These are phyloP conservation scores for Pycnococcus provasolii DNA, from an alignment of 139 green algal genomes.

Conservation along the genomic window DNA sequence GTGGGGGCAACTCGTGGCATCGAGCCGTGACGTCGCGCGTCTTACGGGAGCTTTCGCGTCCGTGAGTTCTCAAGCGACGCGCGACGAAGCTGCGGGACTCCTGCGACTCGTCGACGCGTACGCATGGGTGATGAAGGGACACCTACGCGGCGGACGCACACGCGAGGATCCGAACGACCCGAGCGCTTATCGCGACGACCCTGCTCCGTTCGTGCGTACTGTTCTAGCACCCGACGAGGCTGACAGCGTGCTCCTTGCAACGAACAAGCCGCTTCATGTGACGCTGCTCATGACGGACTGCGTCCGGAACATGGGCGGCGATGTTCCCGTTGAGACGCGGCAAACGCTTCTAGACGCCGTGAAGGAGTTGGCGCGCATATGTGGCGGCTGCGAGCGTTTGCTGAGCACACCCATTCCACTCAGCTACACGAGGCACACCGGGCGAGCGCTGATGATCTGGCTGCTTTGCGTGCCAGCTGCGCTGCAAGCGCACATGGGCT, in stretches of 20 bases:
- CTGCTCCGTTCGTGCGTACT: too few species aligned
- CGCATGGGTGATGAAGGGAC: neutral
- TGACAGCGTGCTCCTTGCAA: too few species aligned
- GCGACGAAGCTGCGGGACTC: neutral
- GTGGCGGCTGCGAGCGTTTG: constrained; percentile 23
- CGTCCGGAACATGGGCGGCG: too few species aligned
- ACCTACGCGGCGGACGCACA: constrained; percentile 11
- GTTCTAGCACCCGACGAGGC: too few species aligned
- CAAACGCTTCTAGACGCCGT: neutral
- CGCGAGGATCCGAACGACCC: constrained; percentile 5
- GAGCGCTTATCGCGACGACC: constrained; percentile 5
- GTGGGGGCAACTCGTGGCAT: constrained; percentile 28
- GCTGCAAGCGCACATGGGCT: constrained; percentile 41
- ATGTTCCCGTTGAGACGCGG: too few species aligned
- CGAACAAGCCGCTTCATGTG: too few species aligned
- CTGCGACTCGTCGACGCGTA: neutral
- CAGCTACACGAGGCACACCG: constrained; percentile 31
- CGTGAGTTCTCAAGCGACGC: constrained; percentile 1
- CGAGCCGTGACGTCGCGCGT: neutral
- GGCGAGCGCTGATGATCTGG: constrained; percentile 51
- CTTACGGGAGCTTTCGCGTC: neutral
- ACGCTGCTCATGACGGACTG: too few species aligned
- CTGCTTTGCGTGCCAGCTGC: constrained; percentile 64
- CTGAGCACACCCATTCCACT: constrained; percentile 27
- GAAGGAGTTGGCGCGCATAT: neutral